Percentiles rank a stretch among this genome's conserved stretches.
Evolutionary conservation across 352 stramenopile species (phyloP).

Genomic region (Pythium apleroticum): DNA sequence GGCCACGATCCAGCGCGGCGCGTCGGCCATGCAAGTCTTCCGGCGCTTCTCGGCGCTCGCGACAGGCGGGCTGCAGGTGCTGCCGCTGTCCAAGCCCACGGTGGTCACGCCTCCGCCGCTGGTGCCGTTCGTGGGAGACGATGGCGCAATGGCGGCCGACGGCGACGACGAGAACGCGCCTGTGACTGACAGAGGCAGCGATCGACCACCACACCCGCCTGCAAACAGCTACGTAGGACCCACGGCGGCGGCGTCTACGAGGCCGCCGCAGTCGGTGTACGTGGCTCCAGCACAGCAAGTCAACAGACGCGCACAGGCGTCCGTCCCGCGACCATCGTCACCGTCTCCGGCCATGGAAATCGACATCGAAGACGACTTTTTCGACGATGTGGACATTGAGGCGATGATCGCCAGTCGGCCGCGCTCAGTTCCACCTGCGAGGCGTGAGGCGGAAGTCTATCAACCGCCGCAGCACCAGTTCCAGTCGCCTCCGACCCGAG

Average conservation of each 20-base stretch:
- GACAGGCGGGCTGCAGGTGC: background rate
- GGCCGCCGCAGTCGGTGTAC: background rate
- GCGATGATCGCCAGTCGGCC: conserved; percentile 22
- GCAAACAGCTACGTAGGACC: background rate
- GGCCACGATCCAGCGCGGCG: conserved; percentile 26
- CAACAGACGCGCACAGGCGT: background rate
- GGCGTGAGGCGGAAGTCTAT: background rate
- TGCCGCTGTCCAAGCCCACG: conserved; percentile 9
- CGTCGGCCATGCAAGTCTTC: conserved; percentile 20
- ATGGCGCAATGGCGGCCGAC: conserved; percentile 1
- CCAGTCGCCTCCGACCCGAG: background rate
- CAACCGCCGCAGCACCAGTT: background rate
- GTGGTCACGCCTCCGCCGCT: conserved; percentile 11
- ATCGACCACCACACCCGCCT: background rate
- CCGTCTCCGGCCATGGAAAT: conserved; percentile 17
- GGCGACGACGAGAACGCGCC: conserved; percentile 25
- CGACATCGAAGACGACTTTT: conserved; percentile 25
- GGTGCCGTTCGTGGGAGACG: conserved; percentile 20
- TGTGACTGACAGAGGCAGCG: conserved; percentile 8
- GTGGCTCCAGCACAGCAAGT: background rate
- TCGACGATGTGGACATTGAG: conserved; percentile 29
- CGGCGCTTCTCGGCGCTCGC: conserved; percentile 12
- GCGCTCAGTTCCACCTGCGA: background rate
- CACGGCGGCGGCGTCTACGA: background rate
- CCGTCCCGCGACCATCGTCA: background rate